Conservation (phyloP, 2,329 filamentous ascomycete species). For the Claviceps spartinae region DNA sequence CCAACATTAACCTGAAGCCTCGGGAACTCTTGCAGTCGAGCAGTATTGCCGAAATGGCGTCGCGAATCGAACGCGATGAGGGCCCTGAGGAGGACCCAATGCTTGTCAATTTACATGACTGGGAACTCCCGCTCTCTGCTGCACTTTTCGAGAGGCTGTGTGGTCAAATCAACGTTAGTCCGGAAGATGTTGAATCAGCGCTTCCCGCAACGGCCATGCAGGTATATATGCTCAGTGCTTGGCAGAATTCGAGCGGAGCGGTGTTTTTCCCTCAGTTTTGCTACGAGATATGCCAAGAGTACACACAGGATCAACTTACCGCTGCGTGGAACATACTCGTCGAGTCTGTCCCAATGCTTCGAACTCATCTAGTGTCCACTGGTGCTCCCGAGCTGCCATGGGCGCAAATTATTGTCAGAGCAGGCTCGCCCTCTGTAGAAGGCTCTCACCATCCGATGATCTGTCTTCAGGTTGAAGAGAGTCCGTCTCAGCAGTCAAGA, state of each 20-base stretch:
- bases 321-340: conserved; percentile 50
- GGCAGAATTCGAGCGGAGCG: conserved; percentile 51
- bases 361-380: conserved; percentile 51
- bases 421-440: not conserved
- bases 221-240: conserved; percentile 64
- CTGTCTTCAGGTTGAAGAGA: conserved; percentile 9
- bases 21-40: conserved; percentile 56
- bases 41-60: conserved; percentile 52
- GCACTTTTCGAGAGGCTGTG: conserved; percentile 25
- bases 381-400: conserved; percentile 34
- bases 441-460: conserved; percentile 11
- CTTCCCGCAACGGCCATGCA: conserved; percentile 67
- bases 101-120: conserved; percentile 4
- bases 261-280: conserved; percentile 65
- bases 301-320: conserved; percentile 29
- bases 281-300: conserved; percentile 35
- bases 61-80: conserved; percentile 5
- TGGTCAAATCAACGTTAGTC: conserved; percentile 23
- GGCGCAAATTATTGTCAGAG: conserved; percentile 45
- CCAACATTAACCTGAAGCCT: conserved; percentile 49
- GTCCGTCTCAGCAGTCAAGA: conserved; percentile 7
- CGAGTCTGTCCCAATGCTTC: conserved; percentile 45
- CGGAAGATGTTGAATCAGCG: conserved; percentile 36
- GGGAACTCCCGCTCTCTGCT: conserved; percentile 22
- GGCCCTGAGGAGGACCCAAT: not conserved